Evolutionary conservation across 139 green algal species (phyloP).

Genomic region (Micromonas commoda): DNA sequence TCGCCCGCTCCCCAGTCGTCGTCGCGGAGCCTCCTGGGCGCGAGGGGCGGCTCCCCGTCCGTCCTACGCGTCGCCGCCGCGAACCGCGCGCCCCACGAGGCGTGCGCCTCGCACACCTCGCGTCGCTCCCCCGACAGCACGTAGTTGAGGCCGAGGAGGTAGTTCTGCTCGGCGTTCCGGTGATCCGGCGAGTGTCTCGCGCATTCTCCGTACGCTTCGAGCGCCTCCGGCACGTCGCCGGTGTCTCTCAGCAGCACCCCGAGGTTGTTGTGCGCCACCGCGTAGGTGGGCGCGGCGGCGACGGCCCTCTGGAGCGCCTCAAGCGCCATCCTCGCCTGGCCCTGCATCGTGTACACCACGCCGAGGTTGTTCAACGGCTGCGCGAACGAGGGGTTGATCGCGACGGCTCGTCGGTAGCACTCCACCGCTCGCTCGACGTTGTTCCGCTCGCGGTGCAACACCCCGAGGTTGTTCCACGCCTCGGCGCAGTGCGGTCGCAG

Average conservation of each 20-base stretch:
- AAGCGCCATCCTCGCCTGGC: constrained; percentile 61
- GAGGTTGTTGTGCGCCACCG: constrained; percentile 75
- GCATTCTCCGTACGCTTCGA: constrained; percentile 66
- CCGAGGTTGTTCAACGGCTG: constrained; percentile 90
- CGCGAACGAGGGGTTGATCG: constrained; percentile 45
- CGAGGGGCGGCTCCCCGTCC: too few relatives aligned
- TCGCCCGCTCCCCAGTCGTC: too few relatives aligned
- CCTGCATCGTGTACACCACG: constrained; percentile 74
- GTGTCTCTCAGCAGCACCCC: constrained; percentile 71
- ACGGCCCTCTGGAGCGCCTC: constrained; percentile 73
- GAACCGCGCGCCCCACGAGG: constrained; percentile 43
- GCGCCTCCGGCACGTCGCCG: constrained; percentile 47
- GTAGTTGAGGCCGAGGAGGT: constrained; percentile 88
- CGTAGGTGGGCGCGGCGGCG: constrained; percentile 56
- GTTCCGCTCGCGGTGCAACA: constrained; percentile 59
- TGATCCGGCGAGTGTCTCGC: constrained; percentile 51
- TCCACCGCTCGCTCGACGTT: constrained; percentile 61
- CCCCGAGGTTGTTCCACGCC: constrained; percentile 88
- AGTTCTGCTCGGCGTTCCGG: constrained; percentile 47
- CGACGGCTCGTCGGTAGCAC: constrained; percentile 50
- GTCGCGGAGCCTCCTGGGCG: too few relatives aligned
- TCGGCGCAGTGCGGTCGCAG: constrained; percentile 74
- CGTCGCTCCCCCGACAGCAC: constrained; percentile 62
- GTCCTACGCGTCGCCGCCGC: too few relatives aligned
- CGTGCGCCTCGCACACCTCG: constrained; percentile 68